Evolutionary conservation across 2,329 filamentous ascomycete species (phyloP), one percentile per base, ranked within the genome.

Genomic region (Colletotrichum camelliae): DNA sequence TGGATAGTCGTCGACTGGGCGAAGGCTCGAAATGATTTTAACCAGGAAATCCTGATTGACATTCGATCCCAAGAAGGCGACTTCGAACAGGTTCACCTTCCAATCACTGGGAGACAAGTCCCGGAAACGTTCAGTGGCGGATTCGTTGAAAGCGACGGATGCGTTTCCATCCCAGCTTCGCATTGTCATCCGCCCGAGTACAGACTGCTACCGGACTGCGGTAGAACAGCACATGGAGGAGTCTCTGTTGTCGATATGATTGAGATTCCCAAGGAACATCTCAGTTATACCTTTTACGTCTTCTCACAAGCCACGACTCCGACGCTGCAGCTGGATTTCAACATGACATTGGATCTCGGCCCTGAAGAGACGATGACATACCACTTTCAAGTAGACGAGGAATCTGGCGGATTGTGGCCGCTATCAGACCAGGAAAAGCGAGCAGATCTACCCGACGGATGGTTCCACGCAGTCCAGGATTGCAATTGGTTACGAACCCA

Each of bases 291-390:
- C 7, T 79, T 85, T 24, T 83, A 83, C 60, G 79, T 84, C 8
- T 82, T 83, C 62, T 77, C 81, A 1, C 64, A 78, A 2, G 77
- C 75, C 4, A 69, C 77, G 3, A 71, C 78, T 13, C 77, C 84
- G 1, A 78, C 77, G 3, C 80, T 84, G 2, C 79, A 81, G 21
- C 77, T 86, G 15, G 84, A 85, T 57, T 83, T 86, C 77, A 85
- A 82, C 72, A 82, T 81, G 67, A 83, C 86, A 1, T 84, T 91
- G 6, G 91, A 91, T 78, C 86, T 88, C 7, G 86, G 90, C 71
- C 89, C 89, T 1, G 82, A 83, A 27, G 83, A 85, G 2, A 86
- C 85, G 4, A 87, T 92, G 80, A 84, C 84, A 7, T 91, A 89
- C 77, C 87, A 89, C 6, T 81, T 90, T 4, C 85, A 86, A 7